Base-by-base conservation (phyloP, 495 filamentous ascomycete species). In the Filosporella fistucella region DNA sequence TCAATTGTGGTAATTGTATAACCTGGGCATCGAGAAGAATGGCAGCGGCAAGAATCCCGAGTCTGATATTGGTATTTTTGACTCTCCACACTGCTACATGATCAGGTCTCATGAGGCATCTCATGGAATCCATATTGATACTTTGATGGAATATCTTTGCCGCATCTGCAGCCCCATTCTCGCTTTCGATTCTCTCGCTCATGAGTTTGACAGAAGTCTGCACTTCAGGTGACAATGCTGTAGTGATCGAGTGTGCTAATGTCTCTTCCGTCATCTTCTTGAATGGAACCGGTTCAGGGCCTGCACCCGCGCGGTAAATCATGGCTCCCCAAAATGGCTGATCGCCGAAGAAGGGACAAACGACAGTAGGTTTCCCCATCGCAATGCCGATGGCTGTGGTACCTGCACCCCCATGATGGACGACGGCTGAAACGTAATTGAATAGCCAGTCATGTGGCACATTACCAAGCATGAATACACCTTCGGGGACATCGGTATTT, bases 291-390 rank as follows among this genome's bases (percentile, higher is more conserved):
- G 88, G 86, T 1, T 65, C 59, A 0, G 86, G 86, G 1, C 88
- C 88, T 0, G 86, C 88, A 2, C 84, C 83, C 11, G 85, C 80
- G 30, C 63, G 70, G 3, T 81, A 76, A 21, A 91, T 75, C 74
- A 91, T 86, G 1, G 75, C 66, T 16, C 87, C 88, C 88, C 88
- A 91, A 52, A 91, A 91, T 1, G 84, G 82, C 55, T 91, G 86
- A 46, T 91, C 88, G 3, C 88, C 88, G 57, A 93, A 91, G 67
- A 93, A 93, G 0, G 88, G 88, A 9, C 91, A 78, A 13, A 93
- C 71, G 1, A 86, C 74, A 0, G 88, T 90, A 2, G 88, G 87
- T 33, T 77, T 75, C 1, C 82, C 85, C 1, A 74, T 63, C 0
- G 78, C 70, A 36, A 93, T 78, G 3, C 88, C 86, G 2, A 79